Percentiles rank a stretch among this genome's conserved stretches.
phyloP scores from a whole-genome alignment of 257 asterid species.

The Paulownia fortunei region DNA sequence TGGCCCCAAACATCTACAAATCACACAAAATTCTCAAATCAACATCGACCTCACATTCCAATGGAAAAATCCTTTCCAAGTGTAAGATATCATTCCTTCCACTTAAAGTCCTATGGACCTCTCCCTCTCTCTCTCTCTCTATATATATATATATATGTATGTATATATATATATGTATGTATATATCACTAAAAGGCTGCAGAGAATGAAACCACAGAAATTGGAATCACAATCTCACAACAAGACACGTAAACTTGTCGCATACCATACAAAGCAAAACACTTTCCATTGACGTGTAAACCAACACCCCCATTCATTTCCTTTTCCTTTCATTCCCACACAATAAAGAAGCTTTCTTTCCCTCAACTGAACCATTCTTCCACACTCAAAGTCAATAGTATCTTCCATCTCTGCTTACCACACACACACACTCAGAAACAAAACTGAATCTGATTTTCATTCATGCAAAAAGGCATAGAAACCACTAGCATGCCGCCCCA shows the following conservation, averaged over 20 bases:
- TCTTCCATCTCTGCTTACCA: neutral
- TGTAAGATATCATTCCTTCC: slow-evolving; percentile 18
- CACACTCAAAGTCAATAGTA: slow-evolving; percentile 10
- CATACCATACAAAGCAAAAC: slow-evolving; percentile 54
- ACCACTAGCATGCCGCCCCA: slow-evolving; percentile 20
- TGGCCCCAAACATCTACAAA: slow-evolving; percentile 24
- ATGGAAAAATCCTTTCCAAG: slow-evolving; percentile 10
- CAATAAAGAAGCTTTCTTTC: neutral
- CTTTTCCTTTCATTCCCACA: slow-evolving; percentile 20
- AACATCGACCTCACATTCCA: slow-evolving; percentile 56
- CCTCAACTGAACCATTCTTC: neutral
- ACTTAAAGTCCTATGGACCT: slow-evolving; percentile 7
- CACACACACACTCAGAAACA: neutral
- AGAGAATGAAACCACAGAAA: slow-evolving; percentile 45
- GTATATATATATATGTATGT: neutral
- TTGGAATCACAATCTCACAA: slow-evolving; percentile 32
- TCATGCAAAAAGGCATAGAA: slow-evolving; percentile 15
- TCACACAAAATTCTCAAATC: slow-evolving; percentile 40
- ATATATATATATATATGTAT: neutral
- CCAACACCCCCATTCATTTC: slow-evolving; percentile 56
- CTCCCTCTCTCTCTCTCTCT: neutral
- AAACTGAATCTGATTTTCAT: neutral
- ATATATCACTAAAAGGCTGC: neutral
- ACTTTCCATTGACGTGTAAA: slow-evolving; percentile 56
- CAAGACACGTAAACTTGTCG: slow-evolving; percentile 64